Conservation (phyloP, 805 yeast genomes). For the Hemisphaericaspora nanyangensis region DNA sequence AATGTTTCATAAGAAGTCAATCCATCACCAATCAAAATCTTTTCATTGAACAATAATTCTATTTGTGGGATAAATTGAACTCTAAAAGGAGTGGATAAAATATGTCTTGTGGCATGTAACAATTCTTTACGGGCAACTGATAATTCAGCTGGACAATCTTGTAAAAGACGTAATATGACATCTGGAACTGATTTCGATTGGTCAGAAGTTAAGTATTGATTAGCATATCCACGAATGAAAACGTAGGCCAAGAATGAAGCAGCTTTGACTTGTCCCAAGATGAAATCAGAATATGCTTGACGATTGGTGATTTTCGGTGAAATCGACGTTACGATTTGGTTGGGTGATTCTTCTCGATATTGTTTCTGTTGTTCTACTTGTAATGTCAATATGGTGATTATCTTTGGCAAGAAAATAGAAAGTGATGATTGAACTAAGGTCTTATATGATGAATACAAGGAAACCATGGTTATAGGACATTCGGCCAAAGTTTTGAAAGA, state of each 20-base stretch:
- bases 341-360: conserved; percentile 44
- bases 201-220: conserved; percentile 45
- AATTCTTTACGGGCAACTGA: conserved; percentile 90
- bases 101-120: conserved; percentile 90
- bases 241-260: conserved; percentile 93
- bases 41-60: conserved; percentile 80
- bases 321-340: conserved; percentile 63
- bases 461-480: conserved; percentile 95
- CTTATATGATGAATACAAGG: conserved; percentile 84
- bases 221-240: conserved; percentile 77
- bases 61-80: conserved; percentile 79
- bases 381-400: conserved; percentile 65
- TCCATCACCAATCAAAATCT: conserved; percentile 87
- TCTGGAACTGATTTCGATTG: conserved; percentile 71
- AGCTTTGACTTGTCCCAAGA: conserved; percentile 91
- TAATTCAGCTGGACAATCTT: conserved; percentile 93
- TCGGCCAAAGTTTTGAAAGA: conserved; percentile 93
- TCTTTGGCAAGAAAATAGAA: conserved; percentile 75
- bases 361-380: conserved; percentile 74
- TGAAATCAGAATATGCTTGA: conserved; percentile 79
- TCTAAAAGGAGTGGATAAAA: conserved; percentile 86
- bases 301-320: conserved; percentile 75
- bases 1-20: conserved; percentile 86
- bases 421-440: conserved; percentile 66
- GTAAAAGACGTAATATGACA: conserved; percentile 75